These are phyloP conservation scores for Phytophthora quininea DNA, from an alignment of 352 stramenopile species.

Conservation along the genomic window DNA sequence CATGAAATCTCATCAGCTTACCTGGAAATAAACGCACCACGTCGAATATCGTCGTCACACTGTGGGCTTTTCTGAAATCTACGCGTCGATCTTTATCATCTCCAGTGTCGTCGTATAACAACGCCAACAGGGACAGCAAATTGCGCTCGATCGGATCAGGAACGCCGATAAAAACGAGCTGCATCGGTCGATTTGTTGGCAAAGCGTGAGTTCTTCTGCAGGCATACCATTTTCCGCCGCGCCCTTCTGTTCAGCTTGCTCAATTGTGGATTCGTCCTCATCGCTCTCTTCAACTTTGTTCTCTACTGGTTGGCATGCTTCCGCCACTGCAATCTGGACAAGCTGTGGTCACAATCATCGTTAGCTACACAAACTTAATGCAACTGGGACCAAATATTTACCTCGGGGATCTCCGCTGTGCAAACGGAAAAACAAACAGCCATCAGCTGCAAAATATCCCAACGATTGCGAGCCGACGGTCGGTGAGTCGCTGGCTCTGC, in stretches of 20 bases:
- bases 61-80: conserved; percentile 38
- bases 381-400: not conserved
- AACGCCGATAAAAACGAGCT: conserved; percentile 50
- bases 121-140: conserved; percentile 26
- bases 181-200: conserved; percentile 44
- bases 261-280: conserved; percentile 6
- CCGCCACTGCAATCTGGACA: conserved; percentile 24
- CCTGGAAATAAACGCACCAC: conserved; percentile 64
- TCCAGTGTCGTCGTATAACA: conserved; percentile 27
- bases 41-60: conserved; percentile 36
- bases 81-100: not conserved
- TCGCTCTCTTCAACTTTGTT: conserved; percentile 8
- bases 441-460: conserved; percentile 66
- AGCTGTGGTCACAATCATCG: conserved; percentile 25
- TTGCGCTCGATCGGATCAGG: conserved; percentile 24
- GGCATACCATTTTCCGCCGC: conserved; percentile 1
- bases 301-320: conserved; percentile 14
- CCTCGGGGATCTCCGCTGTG: conserved; percentile 47
- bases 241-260: conserved; percentile 7
- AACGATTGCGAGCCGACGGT: conserved; percentile 40
- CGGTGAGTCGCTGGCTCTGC: conserved; percentile 41
- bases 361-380: not conserved
- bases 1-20: conserved; percentile 12
- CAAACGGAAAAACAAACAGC: conserved; percentile 63
- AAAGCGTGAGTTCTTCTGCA: conserved; percentile 11